A percentile compares a stretch with the other conserved stretches of the same genome.
phyloP scores from a whole-genome alignment of 208 protist genomes.

The Crithidia thermophila region DNA sequence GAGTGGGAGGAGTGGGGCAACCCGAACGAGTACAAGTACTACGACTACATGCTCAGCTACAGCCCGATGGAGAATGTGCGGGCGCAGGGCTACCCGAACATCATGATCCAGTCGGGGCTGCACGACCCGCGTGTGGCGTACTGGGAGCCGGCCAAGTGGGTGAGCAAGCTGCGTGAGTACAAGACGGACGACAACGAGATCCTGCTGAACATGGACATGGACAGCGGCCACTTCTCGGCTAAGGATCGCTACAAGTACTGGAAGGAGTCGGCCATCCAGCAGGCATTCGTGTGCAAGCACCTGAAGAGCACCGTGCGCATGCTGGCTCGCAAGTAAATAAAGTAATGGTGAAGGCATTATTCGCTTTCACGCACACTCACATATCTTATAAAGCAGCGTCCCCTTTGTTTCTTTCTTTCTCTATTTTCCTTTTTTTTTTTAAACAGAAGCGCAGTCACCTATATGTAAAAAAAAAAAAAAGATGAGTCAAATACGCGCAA shows the following conservation, averaged over 20 bases:
- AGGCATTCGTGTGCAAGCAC: slow-evolving; percentile 92
- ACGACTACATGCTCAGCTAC: slow-evolving; percentile 96
- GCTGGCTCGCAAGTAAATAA: slow-evolving; percentile 46
- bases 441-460: background rate
- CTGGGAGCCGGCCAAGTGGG: slow-evolving; percentile 94
- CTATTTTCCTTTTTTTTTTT: background rate
- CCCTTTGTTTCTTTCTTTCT: background rate
- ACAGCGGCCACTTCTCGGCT: slow-evolving; percentile 90
- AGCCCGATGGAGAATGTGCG: slow-evolving; percentile 93
- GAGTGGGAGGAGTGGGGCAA: slow-evolving; percentile 97
- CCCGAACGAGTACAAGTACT: slow-evolving; percentile 93
- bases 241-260: slow-evolving; percentile 92
- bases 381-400: too few species aligned
- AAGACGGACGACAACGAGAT: slow-evolving; percentile 87
- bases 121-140: slow-evolving; percentile 92
- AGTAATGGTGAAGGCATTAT: too few species aligned
- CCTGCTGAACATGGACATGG: slow-evolving; percentile 90
- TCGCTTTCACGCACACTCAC: background rate
- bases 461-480: too few species aligned
- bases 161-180: slow-evolving; percentile 75
- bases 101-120: slow-evolving; percentile 85
- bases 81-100: slow-evolving; percentile 82
- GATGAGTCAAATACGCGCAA: too few species aligned
- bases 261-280: slow-evolving; percentile 86
- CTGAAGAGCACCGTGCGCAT: slow-evolving; percentile 63